Evolutionary conservation across 306 rosid species (phyloP), one percentile per base, ranked within the genome.

Genomic region (Sesbania bispinosa): DNA sequence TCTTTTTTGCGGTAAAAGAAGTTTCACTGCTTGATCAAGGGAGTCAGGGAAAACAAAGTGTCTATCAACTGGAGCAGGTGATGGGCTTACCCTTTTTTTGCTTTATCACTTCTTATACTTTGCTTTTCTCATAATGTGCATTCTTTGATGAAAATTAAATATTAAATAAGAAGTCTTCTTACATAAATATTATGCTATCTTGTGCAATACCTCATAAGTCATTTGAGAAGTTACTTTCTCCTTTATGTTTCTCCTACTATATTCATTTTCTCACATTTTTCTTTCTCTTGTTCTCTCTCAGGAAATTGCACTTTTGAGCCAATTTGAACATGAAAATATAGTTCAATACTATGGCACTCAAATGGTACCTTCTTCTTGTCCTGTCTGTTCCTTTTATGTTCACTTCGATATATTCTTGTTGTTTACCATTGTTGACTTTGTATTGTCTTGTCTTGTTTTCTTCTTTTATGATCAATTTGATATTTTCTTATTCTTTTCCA

Each of bases 21-120:
- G 98, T 94, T 80, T 94, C 98, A 58, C 84, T 94, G 80, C 97
- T 94, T 76, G 95, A 90, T 85, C 88, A 87, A 67, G 96, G 91
- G 58, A 83, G 27, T 74, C 92, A 81, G 69, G 98, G 97, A 66
- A 84, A 54, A 80, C 98, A 90, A 85, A 90, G 98, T 75, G 82
- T 94, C 75, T 48, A 8, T 80, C 90, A 89, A 73, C 86, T 94
- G 78, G 87, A 94, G 79, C 98, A 90, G 94, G 98, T 90, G 78
- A 50, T 10, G 4, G 54, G 68, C 66, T 75, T 76, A 7, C 48
- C 39, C 58, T 36, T 77, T 38, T 64, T 39, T 13, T 88, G 33
- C 24, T 75, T 67, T 42, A 36, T 54, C 61, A 38, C 62, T 73
- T 32, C 11, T 61, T 35, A 15, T 79, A 47, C 33, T 20, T 1